Conservation (phyloP, 371 early-diverging fungal species). For the Lichtheimia ramosa region DNA sequence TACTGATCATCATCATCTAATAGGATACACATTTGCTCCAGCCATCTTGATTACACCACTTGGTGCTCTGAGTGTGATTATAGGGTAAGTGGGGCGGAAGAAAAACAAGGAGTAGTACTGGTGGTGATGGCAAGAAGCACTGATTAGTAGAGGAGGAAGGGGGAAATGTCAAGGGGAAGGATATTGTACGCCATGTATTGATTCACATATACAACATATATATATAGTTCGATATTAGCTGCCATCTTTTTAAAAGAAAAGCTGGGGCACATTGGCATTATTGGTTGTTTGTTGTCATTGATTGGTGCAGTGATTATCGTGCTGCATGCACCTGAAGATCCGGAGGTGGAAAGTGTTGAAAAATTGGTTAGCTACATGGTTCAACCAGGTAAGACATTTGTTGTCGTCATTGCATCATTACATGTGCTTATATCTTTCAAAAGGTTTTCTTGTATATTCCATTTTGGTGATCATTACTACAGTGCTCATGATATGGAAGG, state of each 20-base stretch:
- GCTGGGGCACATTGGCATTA: constrained; percentile 74
- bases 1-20: too few relatives aligned
- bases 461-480: constrained; percentile 57
- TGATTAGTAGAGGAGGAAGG: neutral
- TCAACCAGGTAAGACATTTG: constrained; percentile 54
- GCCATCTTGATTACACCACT: constrained; percentile 92
- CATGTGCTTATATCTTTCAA: neutral
- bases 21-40: constrained; percentile 90
- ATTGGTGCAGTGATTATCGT: constrained; percentile 89
- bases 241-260: constrained; percentile 67
- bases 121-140: neutral
- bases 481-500: constrained; percentile 70
- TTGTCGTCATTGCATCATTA: neutral
- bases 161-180: neutral
- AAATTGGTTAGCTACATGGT: constrained; percentile 70
- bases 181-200: constrained; percentile 1
- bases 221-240: constrained; percentile 27
- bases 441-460: constrained; percentile 76
- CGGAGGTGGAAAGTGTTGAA: constrained; percentile 67
- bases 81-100: constrained; percentile 50
- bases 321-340: constrained; percentile 86
- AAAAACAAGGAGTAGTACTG: constrained; percentile 1
- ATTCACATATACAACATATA: constrained; percentile 16
- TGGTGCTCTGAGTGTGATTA: constrained; percentile 87
- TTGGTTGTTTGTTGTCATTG: constrained; percentile 87